Base-by-base conservation (phyloP, 768 basidiomycete genomes). In the Pleurotus tuber-regium region DNA sequence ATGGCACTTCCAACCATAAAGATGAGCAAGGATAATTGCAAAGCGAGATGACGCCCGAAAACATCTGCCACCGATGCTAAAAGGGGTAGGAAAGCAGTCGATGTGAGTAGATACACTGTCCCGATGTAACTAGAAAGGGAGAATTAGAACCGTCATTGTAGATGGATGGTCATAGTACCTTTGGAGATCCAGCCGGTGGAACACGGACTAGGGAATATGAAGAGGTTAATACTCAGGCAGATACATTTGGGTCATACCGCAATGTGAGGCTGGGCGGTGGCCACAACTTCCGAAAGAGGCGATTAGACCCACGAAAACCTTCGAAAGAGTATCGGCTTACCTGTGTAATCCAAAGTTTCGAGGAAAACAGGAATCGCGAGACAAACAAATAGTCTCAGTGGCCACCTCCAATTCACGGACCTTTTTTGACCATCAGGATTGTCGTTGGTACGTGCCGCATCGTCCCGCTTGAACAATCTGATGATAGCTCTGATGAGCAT, bases 81-180 rank as follows among this genome's bases (percentile, higher is more conserved):
- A 6, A 81, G 57, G 4, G 78, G 78, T 7, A 80, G 63, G 60
- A 80, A 80, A 42, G 79, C 75, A 2, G 79, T 78, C 14, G 76
- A 76, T 0, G 79, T 70, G 12, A 80, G 65, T 19, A 80, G 61
- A 50, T 80, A 80, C 2, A 71, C 58, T 1, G 79, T 80, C 35
- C 79, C 78, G 16, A 80, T 72, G 52, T 73, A 78, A 50, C 78
- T 73, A 18, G 24, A 14, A 35, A n/a, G 21, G 21, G 9, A n/a
- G 21, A 23, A 35, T 28, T 16, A 31, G 29, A 11, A n/a, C n/a
- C 4, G 16, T 4, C 9, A 1, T 46, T 12, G 11, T 16, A 23
- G 6, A 35, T 21, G 9, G 14, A 28, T 14, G 14, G 16, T 8
- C 14, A 14, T 24, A 43, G 9, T 36, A 48, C 52, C 52, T 42